These are phyloP conservation scores for Erythrobasidium hasegawianum DNA, from an alignment of 1,284 basidiomycete genomes.

Conservation along the genomic window DNA sequence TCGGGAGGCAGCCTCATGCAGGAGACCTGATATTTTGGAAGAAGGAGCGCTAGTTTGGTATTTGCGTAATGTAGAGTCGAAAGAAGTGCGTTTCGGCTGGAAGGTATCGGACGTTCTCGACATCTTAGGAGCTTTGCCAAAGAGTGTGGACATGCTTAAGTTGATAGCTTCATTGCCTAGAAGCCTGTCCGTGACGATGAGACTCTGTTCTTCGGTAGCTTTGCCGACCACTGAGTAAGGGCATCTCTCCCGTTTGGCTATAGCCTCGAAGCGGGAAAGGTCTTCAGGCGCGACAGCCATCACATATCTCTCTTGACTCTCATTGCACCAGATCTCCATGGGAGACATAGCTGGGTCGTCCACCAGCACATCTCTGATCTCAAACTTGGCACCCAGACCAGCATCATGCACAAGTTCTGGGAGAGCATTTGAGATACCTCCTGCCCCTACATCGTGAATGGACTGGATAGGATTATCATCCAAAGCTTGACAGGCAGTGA, in stretches of 20 bases:
- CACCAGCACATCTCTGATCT: conserved; percentile 87
- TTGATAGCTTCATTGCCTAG: conserved; percentile 75
- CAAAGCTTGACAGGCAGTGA: conserved; percentile 76
- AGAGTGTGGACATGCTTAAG: conserved; percentile 90
- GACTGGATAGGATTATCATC: conserved; percentile 80
- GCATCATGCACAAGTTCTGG: conserved; percentile 97
- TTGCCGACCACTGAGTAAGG: conserved; percentile 87
- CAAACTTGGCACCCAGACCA: conserved; percentile 82
- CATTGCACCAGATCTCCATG: conserved; percentile 99
- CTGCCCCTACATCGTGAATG: conserved; percentile 97
- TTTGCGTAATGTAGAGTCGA: conserved; percentile 67
- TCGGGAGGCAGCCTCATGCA: conserved; percentile 66
- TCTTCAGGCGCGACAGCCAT: conserved; percentile 68
- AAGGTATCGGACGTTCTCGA: conserved; percentile 66
- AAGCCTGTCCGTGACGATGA: conserved; percentile 85
- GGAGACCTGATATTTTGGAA: conserved; percentile 26
- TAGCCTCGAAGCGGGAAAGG: conserved; percentile 61
- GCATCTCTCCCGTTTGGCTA: conserved; percentile 84
- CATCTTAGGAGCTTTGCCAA: conserved; percentile 95
- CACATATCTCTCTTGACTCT: conserved; percentile 96
- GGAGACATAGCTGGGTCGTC: conserved; percentile 93
- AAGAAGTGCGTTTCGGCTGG: conserved; percentile 56
- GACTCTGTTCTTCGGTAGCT: conserved; percentile 73
- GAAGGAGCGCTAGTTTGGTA: conserved; percentile 52
- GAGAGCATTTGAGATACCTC: conserved; percentile 92